A percentile compares a stretch with the other conserved stretches of the same genome.
These are phyloP conservation scores for Nigrograna mackinnonii DNA, from an alignment of 2,329 filamentous ascomycete genomes.

Conservation along the genomic window DNA sequence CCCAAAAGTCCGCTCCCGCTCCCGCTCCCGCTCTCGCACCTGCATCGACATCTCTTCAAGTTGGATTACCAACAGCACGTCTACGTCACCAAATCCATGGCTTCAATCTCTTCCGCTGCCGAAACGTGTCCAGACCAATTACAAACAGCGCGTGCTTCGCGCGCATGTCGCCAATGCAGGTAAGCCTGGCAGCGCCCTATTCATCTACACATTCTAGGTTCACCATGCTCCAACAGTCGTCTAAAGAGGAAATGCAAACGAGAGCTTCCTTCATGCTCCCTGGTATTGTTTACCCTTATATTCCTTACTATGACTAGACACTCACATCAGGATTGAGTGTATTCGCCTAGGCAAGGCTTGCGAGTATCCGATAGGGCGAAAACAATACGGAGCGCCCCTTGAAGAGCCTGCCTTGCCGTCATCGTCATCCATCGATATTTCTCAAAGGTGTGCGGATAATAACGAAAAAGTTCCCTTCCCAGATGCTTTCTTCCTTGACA, in stretches of 20 bases:
- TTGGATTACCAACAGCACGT: no score
- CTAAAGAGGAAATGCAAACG: slow-evolving; percentile 2
- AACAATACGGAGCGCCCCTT: not conserved
- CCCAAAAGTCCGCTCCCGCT: no score
- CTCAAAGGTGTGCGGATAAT: no score
- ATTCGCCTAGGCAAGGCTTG: slow-evolving; percentile 1
- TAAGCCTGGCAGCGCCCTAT: not conserved
- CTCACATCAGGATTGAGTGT: not conserved
- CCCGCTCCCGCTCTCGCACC: no score
- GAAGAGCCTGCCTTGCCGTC: not conserved
- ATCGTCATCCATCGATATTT: no score
- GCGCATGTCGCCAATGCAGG: slow-evolving; percentile 3
- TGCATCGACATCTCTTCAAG: no score
- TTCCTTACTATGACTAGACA: not conserved
- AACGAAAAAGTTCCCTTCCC: not conserved
- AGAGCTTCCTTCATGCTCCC: not conserved
- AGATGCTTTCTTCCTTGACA: not conserved
- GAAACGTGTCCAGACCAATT: no score
- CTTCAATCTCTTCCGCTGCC: no score
- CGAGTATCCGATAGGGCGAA: slow-evolving; percentile 2
- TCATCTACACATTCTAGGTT: not conserved
- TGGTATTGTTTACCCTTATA: not conserved
- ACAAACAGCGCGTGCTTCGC: slow-evolving; percentile 2
- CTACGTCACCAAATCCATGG: no score
- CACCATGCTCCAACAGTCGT: not conserved